Percentiles rank a stretch among this genome's conserved stretches.
Conservation (phyloP, 495 filamentous ascomycete genomes). For the Tuber microsphaerosporum region DNA sequence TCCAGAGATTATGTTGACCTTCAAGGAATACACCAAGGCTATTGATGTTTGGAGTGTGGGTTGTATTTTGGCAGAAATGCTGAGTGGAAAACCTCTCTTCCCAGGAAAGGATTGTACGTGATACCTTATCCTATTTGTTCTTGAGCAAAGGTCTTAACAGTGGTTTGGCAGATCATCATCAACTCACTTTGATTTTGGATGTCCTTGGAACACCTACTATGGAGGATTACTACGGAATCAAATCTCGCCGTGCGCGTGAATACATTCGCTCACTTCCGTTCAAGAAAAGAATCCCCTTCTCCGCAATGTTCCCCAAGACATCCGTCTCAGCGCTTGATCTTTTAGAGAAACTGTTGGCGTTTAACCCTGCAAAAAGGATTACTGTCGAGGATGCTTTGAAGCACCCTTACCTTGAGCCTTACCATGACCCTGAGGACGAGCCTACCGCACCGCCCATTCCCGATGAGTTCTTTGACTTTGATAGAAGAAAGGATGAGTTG, state of each 20-base stretch:
- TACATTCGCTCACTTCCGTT: slow-evolving; percentile 99
- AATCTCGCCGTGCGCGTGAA: slow-evolving; percentile 92
- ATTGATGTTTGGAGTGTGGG: slow-evolving; percentile 99
- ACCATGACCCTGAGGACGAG: slow-evolving; percentile 98
- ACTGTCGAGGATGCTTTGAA: slow-evolving; percentile 94
- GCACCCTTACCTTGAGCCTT: slow-evolving; percentile 96
- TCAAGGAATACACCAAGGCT: slow-evolving; percentile 99
- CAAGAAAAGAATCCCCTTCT: slow-evolving; percentile 99
- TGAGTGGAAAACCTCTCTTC: slow-evolving; percentile 97
- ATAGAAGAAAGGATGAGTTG: slow-evolving; percentile 98
- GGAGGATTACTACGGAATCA: slow-evolving; percentile 99
- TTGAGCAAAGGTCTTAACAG: neutral
- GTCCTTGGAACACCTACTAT: slow-evolving; percentile 98
- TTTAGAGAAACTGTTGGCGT: slow-evolving; percentile 88
- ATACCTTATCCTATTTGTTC: slow-evolving; percentile 11
- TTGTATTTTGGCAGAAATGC: slow-evolving; percentile 99
- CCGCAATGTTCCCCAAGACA: slow-evolving; percentile 93
- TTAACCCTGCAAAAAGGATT: slow-evolving; percentile 98
- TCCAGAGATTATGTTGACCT: slow-evolving; percentile 99
- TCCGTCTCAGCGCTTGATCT: slow-evolving; percentile 89
- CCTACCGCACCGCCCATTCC: slow-evolving; percentile 93
- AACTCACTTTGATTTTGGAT: slow-evolving; percentile 94
- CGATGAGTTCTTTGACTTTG: slow-evolving; percentile 98
- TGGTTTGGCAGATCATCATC: slow-evolving; percentile 72
- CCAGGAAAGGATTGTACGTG: slow-evolving; percentile 95